Evolutionary conservation across 495 filamentous ascomycete genomes (phyloP).

Genomic region (Penicillium canariense): DNA sequence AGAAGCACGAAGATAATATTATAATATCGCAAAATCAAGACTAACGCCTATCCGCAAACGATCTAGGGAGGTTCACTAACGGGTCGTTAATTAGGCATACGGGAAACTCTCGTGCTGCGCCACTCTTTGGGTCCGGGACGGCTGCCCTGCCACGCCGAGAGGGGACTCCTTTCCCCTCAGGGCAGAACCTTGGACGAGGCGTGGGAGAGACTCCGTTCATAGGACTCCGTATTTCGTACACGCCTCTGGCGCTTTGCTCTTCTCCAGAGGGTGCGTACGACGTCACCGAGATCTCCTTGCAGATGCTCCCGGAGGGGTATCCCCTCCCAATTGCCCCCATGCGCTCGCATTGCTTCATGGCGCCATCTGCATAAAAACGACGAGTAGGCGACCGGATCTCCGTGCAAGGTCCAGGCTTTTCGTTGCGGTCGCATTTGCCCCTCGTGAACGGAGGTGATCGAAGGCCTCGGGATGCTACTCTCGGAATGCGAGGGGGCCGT

Average conservation of each 20-base stretch:
- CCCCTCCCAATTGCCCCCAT: neutral
- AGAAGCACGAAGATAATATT: neutral
- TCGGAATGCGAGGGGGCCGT: no score
- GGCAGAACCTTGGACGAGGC: no score
- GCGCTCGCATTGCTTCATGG: neutral
- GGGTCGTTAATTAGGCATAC: no score
- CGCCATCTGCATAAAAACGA: neutral
- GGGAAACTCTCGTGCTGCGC: neutral
- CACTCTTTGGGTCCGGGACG: constrained; percentile 16
- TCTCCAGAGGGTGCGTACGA: constrained; percentile 5
- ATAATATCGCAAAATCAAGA: no score
- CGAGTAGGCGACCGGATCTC: neutral
- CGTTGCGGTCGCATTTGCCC: neutral
- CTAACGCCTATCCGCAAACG: no score
- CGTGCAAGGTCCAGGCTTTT: neutral
- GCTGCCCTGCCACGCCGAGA: neutral
- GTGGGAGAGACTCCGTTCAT: neutral
- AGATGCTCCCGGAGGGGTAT: constrained; percentile 7
- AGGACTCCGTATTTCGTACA: neutral
- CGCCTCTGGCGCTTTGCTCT: no score
- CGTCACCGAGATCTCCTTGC: constrained; percentile 19
- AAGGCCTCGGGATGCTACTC: neutral
- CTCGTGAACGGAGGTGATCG: neutral
- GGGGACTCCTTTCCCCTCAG: neutral
- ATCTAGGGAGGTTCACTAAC: no score